phyloP scores from a whole-genome alignment of 169 alveolate genomes.

The Babesia ovata region DNA sequence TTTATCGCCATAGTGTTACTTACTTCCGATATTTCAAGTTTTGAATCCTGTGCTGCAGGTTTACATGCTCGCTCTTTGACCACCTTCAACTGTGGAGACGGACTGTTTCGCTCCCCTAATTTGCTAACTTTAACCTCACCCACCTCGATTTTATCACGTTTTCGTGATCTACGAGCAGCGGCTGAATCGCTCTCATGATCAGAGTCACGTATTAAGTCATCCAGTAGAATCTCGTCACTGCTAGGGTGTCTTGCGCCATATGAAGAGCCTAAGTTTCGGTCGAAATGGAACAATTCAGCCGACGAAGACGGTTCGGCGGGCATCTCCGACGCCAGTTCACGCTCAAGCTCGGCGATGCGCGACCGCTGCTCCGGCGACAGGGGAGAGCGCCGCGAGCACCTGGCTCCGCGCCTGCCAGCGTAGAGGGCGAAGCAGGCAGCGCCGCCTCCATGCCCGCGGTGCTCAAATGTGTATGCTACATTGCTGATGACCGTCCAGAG shows the following conservation, averaged over 20 bases:
- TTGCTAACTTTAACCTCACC: too few relatives aligned
- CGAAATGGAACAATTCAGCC: not conserved
- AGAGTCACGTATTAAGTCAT: not conserved
- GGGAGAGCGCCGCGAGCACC: slow-evolving; percentile 10
- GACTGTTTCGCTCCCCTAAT: too few relatives aligned
- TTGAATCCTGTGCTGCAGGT: not conserved
- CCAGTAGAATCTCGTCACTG: not conserved
- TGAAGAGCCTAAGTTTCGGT: not conserved
- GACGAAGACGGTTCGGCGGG: not conserved
- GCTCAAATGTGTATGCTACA: not conserved
- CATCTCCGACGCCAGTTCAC: not conserved
- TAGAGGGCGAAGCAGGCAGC: slow-evolving; percentile 25
- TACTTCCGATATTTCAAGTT: not conserved
- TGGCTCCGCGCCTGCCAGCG: not conserved
- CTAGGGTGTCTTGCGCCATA: not conserved
- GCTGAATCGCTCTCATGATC: not conserved
- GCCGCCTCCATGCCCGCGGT: not conserved
- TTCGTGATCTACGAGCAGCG: too few relatives aligned
- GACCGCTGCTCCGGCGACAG: slow-evolving; percentile 7
- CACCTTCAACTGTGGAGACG: too few relatives aligned
- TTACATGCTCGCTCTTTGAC: not conserved
- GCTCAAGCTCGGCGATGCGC: slow-evolving; percentile 27
- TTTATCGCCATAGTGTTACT: too few relatives aligned
- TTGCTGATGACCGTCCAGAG: not conserved
- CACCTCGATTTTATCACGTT: too few relatives aligned